Base-by-base conservation (phyloP, 768 basidiomycete species). In the Pleurotus citrinopileatus region DNA sequence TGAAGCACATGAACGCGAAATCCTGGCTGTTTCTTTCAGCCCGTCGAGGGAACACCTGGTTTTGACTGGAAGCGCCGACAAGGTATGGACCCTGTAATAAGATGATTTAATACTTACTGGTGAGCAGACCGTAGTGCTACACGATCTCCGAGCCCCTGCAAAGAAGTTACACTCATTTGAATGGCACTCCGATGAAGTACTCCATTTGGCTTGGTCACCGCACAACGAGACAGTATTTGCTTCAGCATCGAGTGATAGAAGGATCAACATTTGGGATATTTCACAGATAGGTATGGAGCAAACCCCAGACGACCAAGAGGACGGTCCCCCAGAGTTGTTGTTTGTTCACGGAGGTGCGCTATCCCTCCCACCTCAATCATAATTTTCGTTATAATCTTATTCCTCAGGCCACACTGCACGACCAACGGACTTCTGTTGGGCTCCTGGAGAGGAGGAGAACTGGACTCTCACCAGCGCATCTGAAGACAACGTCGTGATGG, bases 291-390 rank as follows among this genome's bases (percentile, higher is more conserved):
- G 97, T 0, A 81, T 88, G 36, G 97, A 99, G 67, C 97, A 99
- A 69, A 91, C 93, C 1, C 97, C 96, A 3, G 97, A 99, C 60
- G 97, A 99, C 65, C 91, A 94, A 55, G 97, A 99, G 67, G 97
- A 99, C 63, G 97, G 97, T 1, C 94, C 97, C 13, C 97, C 97
- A 1, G 97, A 99, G 68, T 72, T 98, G 55, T 70, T 98, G 59
- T 99, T 99, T 69, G 82, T 98, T 43, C 97, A 99, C 61, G 97
- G 97, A 60, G 97, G 89, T 83, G n/a, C n/a, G n/a, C n/a, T n/a
- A n/a, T n/a, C n/a, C n/a, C n/a, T n/a, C n/a, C n/a, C n/a, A n/a
- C n/a, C n/a, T n/a, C n/a, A n/a, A n/a, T n/a, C n/a, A n/a, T n/a
- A n/a, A n/a, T 32, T 22, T 9, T 29, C 19, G 32, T 10, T 34